Evolutionary conservation across 2,329 filamentous ascomycete genomes (phyloP).

Genomic region (Chrysosphaeria jannelii): DNA sequence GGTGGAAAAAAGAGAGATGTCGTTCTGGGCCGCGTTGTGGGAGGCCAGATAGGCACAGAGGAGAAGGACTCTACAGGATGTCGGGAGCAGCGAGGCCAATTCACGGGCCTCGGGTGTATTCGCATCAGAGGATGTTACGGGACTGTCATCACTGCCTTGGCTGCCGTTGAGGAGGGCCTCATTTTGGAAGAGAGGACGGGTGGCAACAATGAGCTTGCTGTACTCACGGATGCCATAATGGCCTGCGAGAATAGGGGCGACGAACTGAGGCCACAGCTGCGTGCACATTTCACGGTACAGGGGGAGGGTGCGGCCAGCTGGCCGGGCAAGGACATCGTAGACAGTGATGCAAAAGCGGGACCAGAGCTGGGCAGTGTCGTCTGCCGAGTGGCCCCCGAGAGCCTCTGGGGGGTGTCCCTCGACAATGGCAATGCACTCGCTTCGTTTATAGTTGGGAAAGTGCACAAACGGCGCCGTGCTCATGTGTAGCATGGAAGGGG

Average conservation of each 20-base stretch:
- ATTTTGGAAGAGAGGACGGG: slow-evolving; percentile 38
- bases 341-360: slow-evolving; percentile 53
- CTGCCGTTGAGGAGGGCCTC: slow-evolving; percentile 37
- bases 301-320: slow-evolving; percentile 51
- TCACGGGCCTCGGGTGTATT: slow-evolving; percentile 1
- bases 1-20: slow-evolving; percentile 47
- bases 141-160: background rate
- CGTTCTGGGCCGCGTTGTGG: slow-evolving; percentile 47
- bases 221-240: slow-evolving; percentile 54
- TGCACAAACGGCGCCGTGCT: slow-evolving; percentile 45
- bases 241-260: slow-evolving; percentile 44
- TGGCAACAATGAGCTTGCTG: slow-evolving; percentile 46
- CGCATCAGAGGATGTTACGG: slow-evolving; percentile 12
- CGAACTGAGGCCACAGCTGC: slow-evolving; percentile 63
- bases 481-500: slow-evolving; percentile 36
- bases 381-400: slow-evolving; percentile 18
- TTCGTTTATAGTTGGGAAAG: slow-evolving; percentile 60
- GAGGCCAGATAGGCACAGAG: slow-evolving; percentile 55
- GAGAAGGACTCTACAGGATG: slow-evolving; percentile 42
- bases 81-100: slow-evolving; percentile 30
- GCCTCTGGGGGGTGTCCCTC: slow-evolving; percentile 16
- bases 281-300: slow-evolving; percentile 39
- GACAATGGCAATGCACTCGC: slow-evolving; percentile 52
- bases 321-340: slow-evolving; percentile 60
- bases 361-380: slow-evolving; percentile 40